These are phyloP conservation scores for Ramalina intermedia DNA, from an alignment of 495 filamentous ascomycete species.

Conservation along the genomic window DNA sequence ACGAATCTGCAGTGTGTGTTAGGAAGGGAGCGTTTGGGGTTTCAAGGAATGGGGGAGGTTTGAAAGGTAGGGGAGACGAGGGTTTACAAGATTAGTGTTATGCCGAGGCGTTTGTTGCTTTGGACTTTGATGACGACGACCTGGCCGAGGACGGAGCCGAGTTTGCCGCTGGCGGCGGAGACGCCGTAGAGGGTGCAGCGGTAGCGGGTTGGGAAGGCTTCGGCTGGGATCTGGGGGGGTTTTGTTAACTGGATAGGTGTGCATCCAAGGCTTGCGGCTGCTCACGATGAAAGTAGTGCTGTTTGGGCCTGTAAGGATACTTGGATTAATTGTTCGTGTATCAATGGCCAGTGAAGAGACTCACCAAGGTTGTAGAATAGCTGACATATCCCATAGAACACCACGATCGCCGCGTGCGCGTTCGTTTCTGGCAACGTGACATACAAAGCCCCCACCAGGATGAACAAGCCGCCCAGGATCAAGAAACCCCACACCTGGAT, in stretches of 20 bases:
- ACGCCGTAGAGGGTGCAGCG: constrained; percentile 43
- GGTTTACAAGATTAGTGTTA: constrained; percentile 5
- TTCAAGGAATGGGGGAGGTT: not conserved
- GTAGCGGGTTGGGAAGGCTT: constrained; percentile 48
- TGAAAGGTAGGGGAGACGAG: not conserved
- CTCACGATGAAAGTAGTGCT: constrained; percentile 43
- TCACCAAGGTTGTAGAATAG: constrained; percentile 49
- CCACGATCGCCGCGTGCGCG: constrained; percentile 32
- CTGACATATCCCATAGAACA: constrained; percentile 44
- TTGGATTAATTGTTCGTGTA: not conserved
- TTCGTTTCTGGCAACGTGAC: constrained; percentile 20
- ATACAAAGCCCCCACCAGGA: constrained; percentile 35
- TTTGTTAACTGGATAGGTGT: not conserved
- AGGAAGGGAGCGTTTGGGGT: not conserved
- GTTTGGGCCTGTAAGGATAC: constrained; percentile 25
- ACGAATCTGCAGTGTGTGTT: constrained; percentile 5
- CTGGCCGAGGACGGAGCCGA: constrained; percentile 44
- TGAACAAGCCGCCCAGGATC: constrained; percentile 31
- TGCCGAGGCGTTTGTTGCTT: constrained; percentile 1
- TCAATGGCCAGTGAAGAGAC: not conserved
- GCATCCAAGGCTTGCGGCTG: not conserved
- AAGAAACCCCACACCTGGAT: constrained; percentile 36
- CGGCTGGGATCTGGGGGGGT: constrained; percentile 30
- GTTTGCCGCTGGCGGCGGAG: constrained; percentile 39
- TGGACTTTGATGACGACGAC: constrained; percentile 27